A percentile compares a stretch with the other conserved stretches of the same genome.
Conservation (phyloP, 768 basidiomycete species). For the Lactarius quietus region DNA sequence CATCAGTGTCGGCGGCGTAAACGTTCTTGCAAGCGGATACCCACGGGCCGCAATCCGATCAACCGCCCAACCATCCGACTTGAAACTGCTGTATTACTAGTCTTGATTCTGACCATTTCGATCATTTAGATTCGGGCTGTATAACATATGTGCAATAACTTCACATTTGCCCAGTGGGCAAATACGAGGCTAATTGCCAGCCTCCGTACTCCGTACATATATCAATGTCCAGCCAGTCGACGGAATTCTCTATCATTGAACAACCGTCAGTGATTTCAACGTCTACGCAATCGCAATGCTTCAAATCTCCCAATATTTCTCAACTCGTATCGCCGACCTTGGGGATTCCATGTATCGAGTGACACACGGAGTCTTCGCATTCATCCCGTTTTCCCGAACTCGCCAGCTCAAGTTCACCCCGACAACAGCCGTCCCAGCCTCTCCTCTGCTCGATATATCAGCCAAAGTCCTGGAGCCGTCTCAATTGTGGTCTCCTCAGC, state of each 20-base stretch:
- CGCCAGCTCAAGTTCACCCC: not conserved
- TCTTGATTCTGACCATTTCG: not conserved
- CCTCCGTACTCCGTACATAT: not conserved
- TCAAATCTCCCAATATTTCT: conserved; percentile 2
- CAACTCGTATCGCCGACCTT: not conserved
- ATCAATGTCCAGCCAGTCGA: not conserved
- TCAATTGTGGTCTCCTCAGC: not conserved
- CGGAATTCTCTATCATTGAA: conserved; percentile 1
- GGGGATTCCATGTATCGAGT: not conserved
- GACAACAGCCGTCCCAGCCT: not conserved
- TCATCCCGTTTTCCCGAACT: not conserved
- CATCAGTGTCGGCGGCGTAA: too few relatives aligned
- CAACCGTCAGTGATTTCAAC: not conserved
- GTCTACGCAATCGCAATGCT: conserved; percentile 1
- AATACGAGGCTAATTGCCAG: not conserved
- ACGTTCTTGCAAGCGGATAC: not conserved
- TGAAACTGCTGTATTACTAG: too few relatives aligned
- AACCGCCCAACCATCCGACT: too few relatives aligned
- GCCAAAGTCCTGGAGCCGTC: not conserved
- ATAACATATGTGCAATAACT: too few relatives aligned
- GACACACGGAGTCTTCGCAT: not conserved
- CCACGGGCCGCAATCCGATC: not conserved
- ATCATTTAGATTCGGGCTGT: not conserved
- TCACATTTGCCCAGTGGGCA: not conserved
- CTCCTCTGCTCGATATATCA: not conserved